Evolutionary conservation across 2,329 filamentous ascomycete species (phyloP), one percentile per base, ranked within the genome.

Genomic region (Cytospora piceicola): DNA sequence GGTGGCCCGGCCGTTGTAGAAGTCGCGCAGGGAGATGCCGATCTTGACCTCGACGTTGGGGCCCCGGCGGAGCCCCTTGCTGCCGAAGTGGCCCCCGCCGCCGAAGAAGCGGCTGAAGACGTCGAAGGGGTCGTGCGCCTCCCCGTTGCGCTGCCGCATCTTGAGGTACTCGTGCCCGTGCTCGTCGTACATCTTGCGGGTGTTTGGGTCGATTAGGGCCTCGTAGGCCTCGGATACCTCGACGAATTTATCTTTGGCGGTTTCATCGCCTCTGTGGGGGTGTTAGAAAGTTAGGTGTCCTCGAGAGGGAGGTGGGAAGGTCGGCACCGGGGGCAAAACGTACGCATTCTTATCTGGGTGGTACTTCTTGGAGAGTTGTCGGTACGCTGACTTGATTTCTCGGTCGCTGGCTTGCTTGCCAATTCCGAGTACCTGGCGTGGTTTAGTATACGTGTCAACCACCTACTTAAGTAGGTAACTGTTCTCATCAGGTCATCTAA

Each of bases 261-360:
- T 83, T 20, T 91, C 82, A 75, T 97, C 90, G 70, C 89, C 90
- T 64, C 92, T 95, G 71, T 52, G 65, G 58, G 24, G 56, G 55
- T 20, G 32, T 53, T 69, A n/a, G 32, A n/a, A 20, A 53, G 53
- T 2, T 22, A 57, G n/a, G n/a, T n/a, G n/a, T n/a, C n/a, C n/a
- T n/a, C n/a, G 46, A 11, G 49, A 17, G 52, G 4, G 46, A 46
- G 27, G 30, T 51, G 36, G 27, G 62, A 1, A 39, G 30, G 30
- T 54, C 36, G 17, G 51, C 42, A 24, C 30, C 24, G 53, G 17
- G 57, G 55, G 64, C n/a, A n/a, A 59, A 54, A 81, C 90, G 73
- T 85, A 95, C 90, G 94, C 93, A 73, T 98, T 98, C 85, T 99
- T 99, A 79, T 99, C 95, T 4, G 95, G 95, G 75, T 99, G 95